Percentiles rank a stretch among this genome's conserved stretches.
Evolutionary conservation across 306 rosid species (phyloP).

Genomic region (Rosa multiflora): DNA sequence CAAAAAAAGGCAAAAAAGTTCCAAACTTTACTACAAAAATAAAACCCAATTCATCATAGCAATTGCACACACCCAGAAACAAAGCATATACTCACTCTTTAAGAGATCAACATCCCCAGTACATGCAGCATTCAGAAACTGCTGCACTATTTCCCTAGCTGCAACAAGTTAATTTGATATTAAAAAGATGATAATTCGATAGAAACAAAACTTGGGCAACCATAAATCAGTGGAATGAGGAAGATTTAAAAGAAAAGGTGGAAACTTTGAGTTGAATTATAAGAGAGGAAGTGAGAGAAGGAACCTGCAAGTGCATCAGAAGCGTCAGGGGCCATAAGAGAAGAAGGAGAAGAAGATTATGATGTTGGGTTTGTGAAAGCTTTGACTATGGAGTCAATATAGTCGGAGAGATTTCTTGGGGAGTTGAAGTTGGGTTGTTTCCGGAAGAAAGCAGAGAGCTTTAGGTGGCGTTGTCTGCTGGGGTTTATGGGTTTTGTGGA

Average conservation of each 20-base stretch:
- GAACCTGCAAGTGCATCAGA: conserved; percentile 89
- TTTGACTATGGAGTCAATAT: background rate
- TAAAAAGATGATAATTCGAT: background rate
- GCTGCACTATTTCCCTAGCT: conserved; percentile 84
- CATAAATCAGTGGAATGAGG: background rate
- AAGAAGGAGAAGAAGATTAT: background rate
- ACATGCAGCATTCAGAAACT: conserved; percentile 79
- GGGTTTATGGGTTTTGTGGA: conserved; percentile 8
- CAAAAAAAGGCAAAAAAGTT: background rate
- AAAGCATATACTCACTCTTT: conserved; percentile 47
- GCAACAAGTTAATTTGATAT: conserved; percentile 21
- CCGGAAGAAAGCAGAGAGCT: background rate
- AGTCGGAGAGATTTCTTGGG: background rate
- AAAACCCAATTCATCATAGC: background rate
- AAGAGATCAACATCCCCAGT: conserved; percentile 76
- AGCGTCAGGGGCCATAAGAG: conserved; percentile 72
- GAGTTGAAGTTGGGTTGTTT: background rate
- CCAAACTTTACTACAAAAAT: background rate
- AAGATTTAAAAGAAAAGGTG: background rate
- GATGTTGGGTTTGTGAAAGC: background rate
- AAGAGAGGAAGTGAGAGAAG: background rate
- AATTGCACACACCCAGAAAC: background rate
- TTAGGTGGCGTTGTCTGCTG: background rate
- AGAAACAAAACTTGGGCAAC: background rate
- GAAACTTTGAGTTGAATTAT: background rate